Base-by-base conservation (phyloP, 2,329 filamentous ascomycete genomes). In the Epichloe sibirici region DNA sequence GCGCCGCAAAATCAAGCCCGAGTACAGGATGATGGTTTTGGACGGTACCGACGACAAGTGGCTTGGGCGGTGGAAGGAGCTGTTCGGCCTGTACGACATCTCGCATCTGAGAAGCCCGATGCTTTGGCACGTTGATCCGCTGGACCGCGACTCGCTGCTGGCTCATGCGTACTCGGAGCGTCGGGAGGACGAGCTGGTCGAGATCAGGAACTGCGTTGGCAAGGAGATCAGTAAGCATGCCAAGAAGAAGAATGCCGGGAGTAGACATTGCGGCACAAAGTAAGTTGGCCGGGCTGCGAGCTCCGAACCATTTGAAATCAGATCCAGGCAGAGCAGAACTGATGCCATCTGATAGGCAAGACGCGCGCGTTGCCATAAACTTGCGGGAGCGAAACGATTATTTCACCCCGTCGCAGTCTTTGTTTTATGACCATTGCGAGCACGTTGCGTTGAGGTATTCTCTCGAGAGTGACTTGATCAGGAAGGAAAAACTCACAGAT, bases 51-150 rank as follows among this genome's bases (percentile, higher is more conserved):
- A 77, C 0, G 68, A 76, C 47, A 61, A 70, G 45, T 91, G 86
- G 86, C 80, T 91, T 73, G 68, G 75, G 9, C 74, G 80, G 42
- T 91, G 87, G 87, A 79, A 86, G 45, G 70, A 74, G 13, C 74
- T 85, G 3, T 91, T 91, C 66, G 71, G 74, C 35, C 78, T 76
- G 3, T 79, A 88, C 45, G 77, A 82, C 48, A 91, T 91, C 46
- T 74, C 77, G 1, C 80, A 90, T 59, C 70, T 93, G 40, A 76
- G 87, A 15, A 90, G 85, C 58, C 87, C 86, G 0, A 86, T 91
- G 83, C 86, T 90, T 61, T 91, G 89, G 70, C 87, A 93, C 62
- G 74, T 88, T 13, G 86, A 91, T 61, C 87, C 87, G 0, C 73
- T 78, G 1, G 86, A 91, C 65, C 74, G 86, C 2, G 87, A 91